Evolutionary conservation across 257 asterid species (phyloP), one percentile per base, ranked within the genome.

Genomic region (Solanum chiquidenum): DNA sequence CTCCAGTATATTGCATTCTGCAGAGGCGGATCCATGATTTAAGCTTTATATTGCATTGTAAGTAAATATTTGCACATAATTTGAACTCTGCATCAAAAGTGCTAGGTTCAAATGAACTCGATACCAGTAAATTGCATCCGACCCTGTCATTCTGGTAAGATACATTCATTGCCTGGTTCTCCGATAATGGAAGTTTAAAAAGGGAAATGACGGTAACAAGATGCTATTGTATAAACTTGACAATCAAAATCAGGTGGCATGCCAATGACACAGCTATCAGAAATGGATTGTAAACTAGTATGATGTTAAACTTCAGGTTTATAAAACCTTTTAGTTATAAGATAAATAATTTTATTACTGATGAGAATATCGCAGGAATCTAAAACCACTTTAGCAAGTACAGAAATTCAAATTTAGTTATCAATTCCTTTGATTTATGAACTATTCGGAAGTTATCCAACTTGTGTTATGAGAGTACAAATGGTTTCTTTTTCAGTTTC

Each of bases 11-110:
- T 40, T 76, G 35, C 35, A 40, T 38, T 35, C 25, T 74, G 31
- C 20, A 0, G 8, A 37, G 31, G 31, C 0, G 44, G 21, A 69
- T 69, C 21, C 1, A 29, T 0, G 0, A 13, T 13, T 31, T 31
- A 71, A 7, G 13, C 13, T 71, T 71, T 71, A 31, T 29, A 18
- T 6, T 11, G 9, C 75, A 27, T 27, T 68, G 3, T 13, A 0
- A 6, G 75, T 8, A 71, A 33, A 72, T 8, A 29, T 69, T 69
- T 69, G 35, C 6, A 29, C 76, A 27, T 27, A 69, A 29, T 69
- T 33, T 31, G 11, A 5, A 34, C n/a, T 31, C 1, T 0, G 6
- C 40, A 71, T 1, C 21, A 0, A 29, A 68, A 68, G 23, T 11
- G 1, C 10, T 13, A 34, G 40, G 40, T 69, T 69, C 76, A 69